Percentiles rank a stretch among this genome's conserved stretches.
Evolutionary conservation across 2,329 filamentous ascomycete species (phyloP).

Genomic region (Diaporthe nobilis): DNA sequence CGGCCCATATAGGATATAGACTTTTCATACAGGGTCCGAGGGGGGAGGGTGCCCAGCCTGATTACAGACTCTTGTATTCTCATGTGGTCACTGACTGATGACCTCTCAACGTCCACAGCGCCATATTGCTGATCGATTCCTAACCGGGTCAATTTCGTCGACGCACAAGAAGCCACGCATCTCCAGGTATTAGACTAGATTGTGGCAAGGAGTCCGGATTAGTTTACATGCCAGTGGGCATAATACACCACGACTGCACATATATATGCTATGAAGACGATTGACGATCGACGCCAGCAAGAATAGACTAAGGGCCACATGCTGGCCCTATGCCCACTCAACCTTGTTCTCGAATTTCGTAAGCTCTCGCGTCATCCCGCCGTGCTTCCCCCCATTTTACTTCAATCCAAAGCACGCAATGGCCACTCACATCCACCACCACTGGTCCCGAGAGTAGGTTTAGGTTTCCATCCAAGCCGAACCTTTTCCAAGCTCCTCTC

Average conservation of each 20-base stretch:
- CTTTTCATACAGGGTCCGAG: neutral
- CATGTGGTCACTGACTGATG: too few relatives aligned
- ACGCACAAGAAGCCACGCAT: too few relatives aligned
- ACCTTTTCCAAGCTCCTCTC: neutral
- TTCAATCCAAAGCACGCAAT: neutral
- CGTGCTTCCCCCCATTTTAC: neutral
- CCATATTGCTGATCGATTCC: neutral
- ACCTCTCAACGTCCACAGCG: neutral
- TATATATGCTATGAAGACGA: neutral
- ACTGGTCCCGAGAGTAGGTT: neutral
- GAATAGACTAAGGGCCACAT: neutral
- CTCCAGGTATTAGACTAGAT: too few relatives aligned
- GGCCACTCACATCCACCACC: slow-evolving; percentile 1
- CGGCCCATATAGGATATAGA: neutral
- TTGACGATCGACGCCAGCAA: neutral
- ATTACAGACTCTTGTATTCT: neutral
- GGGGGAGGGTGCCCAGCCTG: neutral
- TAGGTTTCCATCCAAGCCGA: slow-evolving; percentile 15
- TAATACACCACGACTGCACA: neutral
- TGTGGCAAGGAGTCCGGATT: too few relatives aligned
- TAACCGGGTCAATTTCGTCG: too few relatives aligned
- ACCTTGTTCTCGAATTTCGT: neutral
- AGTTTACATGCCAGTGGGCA: too few relatives aligned
- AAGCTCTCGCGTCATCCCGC: slow-evolving; percentile 13
- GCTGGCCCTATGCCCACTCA: neutral